Base-by-base conservation (phyloP, 108 stramenopile genomes). In the Cyclotella baltica region DNA sequence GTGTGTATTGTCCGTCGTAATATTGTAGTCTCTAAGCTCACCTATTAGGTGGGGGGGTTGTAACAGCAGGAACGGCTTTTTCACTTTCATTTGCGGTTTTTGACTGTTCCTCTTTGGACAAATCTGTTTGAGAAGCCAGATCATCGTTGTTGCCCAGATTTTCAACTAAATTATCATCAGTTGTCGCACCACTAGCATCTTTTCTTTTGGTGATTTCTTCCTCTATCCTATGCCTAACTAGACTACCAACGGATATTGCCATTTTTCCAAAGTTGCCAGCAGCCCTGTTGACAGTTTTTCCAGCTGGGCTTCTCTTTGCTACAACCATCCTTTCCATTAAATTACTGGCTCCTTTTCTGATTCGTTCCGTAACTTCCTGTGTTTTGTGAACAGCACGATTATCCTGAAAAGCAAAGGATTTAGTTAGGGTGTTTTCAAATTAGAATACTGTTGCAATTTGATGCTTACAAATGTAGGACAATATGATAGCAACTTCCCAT, bases 391-490 rank as follows among this genome's bases (percentile, higher is more conserved):
- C 86, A 3, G 78, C 86, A 19, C 92, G 76, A 69, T 96, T 96
- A 86, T 96, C n/a, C n/a, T n/a, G n/a, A n/a, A n/a, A n/a, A n/a
- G n/a, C n/a, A n/a, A n/a, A n/a, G n/a, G n/a, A n/a, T n/a, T n/a
- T n/a, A n/a, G n/a, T n/a, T n/a, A n/a, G n/a, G n/a, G n/a, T n/a
- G n/a, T n/a, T n/a, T n/a, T n/a, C n/a, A n/a, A n/a, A n/a, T n/a
- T n/a, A n/a, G n/a, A n/a, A n/a, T n/a, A n/a, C n/a, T n/a, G n/a
- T n/a, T n/a, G n/a, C n/a, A n/a, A n/a, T n/a, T n/a, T n/a, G n/a
- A n/a, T n/a, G n/a, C n/a, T n/a, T n/a, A n/a, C 94, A 72, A 96
- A 96, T 34, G 94, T 96, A 0, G 94, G 94, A 72, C 94, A 96
- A 73, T 96, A 89, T 37, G 90, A 91, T 25, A 96, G 73, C 58